Evolutionary conservation across 495 filamentous ascomycete genomes (phyloP).

Genomic region (Penicillium pancosmium): DNA sequence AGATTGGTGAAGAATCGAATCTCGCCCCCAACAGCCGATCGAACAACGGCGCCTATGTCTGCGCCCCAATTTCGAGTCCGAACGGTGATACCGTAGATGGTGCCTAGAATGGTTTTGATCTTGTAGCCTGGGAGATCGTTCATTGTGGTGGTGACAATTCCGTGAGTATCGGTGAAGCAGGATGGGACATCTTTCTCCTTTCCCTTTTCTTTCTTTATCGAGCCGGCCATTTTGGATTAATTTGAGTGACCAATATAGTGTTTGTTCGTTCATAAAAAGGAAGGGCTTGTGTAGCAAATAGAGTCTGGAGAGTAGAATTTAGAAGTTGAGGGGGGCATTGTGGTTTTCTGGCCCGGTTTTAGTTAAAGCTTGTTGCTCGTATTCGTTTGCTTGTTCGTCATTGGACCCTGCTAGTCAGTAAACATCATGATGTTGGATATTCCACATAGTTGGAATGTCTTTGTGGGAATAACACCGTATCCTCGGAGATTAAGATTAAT

Average conservation of each 20-base stretch:
- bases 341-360: not conserved
- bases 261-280: too few species aligned
- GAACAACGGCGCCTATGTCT: constrained; percentile 49
- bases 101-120: constrained; percentile 56
- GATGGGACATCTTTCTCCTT: constrained; percentile 15
- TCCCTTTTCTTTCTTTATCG: not conserved
- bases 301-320: not conserved
- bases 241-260: too few species aligned
- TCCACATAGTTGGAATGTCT: too few species aligned
- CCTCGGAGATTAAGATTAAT: not conserved
- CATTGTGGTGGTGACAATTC: constrained; percentile 57
- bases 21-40: constrained; percentile 58
- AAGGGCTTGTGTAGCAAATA: too few species aligned
- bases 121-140: constrained; percentile 60
- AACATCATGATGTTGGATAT: not conserved
- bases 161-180: constrained; percentile 64
- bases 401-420: not conserved
- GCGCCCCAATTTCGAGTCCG: constrained; percentile 57
- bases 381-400: not conserved
- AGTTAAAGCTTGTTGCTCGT: constrained; percentile 4
- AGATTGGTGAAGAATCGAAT: constrained; percentile 58
- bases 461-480: too few species aligned
- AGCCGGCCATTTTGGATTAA: not conserved
- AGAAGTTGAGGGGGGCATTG: not conserved
- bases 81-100: constrained; percentile 61